Evolutionary conservation across 106 monocot genomes (phyloP), one percentile per base, ranked within the genome.

Genomic region (Chionographis japonica): DNA sequence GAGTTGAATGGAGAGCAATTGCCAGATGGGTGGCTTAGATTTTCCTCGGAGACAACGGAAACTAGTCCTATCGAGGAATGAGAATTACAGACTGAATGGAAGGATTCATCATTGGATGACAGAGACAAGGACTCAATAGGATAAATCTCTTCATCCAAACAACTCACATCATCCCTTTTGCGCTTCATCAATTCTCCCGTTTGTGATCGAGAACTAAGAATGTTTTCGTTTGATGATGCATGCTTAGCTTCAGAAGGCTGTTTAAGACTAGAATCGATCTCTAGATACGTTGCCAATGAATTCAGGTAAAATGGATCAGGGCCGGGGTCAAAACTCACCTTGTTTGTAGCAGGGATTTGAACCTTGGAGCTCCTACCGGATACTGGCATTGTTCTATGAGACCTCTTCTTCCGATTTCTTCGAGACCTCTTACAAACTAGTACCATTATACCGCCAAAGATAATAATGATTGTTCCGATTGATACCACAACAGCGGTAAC

Each of bases 321-420:
- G 12, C 74, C 74, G 27, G 81, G 66, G 61, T 84, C 88, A 53
- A 75, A 81, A 55, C 80, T 81, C 72, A 88, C 84, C 78, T 84
- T 88, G 71, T 63, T 80, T 13, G 74, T 75, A 2, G 62, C 37
- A 6, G 49, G 19, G 8, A 13, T 46, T 15, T 50, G 52, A 37
- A 46, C 1, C 50, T 50, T 70, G 4, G 70, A 56, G 57, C 35
- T 58, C 1, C 40, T 42, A 20, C 69, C 56, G 10, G 37, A 40
- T 15, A 55, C 15, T 16, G 16, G 50, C 62, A 27, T n/a, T 42
- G 20, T 20, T 50, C 52, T 50, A 0, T 52, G 19, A 6, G 52
- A 27, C 14, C 50, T 38, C 50, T 36, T 65, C 51, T 50, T 19
- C 35, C 17, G 11, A 13, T 13, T 56, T 51, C 63, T 61, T 40